phyloP scores from a whole-genome alignment of 345 rosid species.

The Salix exigua region DNA sequence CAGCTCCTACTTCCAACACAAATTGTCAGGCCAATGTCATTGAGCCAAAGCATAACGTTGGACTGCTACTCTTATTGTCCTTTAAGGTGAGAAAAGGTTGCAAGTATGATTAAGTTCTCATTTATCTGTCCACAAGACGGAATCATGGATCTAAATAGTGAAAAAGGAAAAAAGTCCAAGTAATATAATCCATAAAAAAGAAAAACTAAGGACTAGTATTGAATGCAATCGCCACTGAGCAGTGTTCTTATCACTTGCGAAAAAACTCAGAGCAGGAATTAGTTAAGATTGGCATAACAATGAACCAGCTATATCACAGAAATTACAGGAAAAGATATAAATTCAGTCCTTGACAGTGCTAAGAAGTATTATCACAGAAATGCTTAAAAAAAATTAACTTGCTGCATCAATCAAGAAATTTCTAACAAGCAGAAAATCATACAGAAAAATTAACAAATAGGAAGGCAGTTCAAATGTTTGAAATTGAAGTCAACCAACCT shows the following conservation, averaged over 20 bases:
- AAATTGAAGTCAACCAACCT: slow-evolving; percentile 52
- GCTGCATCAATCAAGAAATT: not conserved
- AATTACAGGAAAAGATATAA: not conserved
- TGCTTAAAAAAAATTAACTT: not conserved
- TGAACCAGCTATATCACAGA: not conserved
- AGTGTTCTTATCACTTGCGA: not conserved
- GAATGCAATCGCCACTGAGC: not conserved
- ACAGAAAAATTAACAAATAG: not conserved
- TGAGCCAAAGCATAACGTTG: not conserved
- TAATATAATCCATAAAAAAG: too few relatives aligned
- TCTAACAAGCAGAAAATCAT: not conserved
- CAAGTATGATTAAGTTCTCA: not conserved
- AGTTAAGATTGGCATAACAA: not conserved
- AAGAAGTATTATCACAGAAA: not conserved
- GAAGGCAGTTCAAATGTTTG: not conserved
- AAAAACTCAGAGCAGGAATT: not conserved
- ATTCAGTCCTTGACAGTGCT: not conserved
- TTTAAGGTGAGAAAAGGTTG: not conserved
- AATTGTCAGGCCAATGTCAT: not conserved
- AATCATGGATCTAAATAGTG: not conserved
- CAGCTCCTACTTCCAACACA: not conserved
- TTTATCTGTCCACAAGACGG: not conserved
- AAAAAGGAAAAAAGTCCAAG: not conserved
- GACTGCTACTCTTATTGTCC: not conserved
- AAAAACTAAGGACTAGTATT: not conserved